Evolutionary conservation across 345 rosid genomes (phyloP).

Genomic region (Hirschfeldia incana): DNA sequence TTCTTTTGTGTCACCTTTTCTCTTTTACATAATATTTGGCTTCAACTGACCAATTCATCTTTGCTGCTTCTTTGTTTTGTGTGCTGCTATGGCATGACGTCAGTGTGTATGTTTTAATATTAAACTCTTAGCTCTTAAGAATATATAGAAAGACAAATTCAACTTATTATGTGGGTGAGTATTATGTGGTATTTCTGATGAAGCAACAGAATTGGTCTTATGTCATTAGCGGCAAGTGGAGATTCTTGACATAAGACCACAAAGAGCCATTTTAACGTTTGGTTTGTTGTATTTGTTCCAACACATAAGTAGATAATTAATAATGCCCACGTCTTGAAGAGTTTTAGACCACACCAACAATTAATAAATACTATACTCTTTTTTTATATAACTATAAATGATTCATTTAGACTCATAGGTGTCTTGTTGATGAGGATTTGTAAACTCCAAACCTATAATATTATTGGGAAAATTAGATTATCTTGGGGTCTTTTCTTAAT

Average conservation of each 20-base stretch:
- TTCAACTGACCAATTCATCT: slow-evolving; percentile 1
- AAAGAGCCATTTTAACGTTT: slow-evolving; percentile 26
- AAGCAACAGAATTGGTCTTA: slow-evolving; percentile 23
- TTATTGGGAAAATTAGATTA: background rate
- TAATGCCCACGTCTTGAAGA: slow-evolving; percentile 38
- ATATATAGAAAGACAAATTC: background rate
- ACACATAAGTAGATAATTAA: background rate
- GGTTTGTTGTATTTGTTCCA: slow-evolving; percentile 5
- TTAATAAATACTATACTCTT: background rate
- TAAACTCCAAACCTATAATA: background rate
- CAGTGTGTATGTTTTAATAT: background rate
- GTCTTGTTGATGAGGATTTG: background rate
- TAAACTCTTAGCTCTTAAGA: slow-evolving; percentile 14
- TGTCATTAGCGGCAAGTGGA: slow-evolving; percentile 33
- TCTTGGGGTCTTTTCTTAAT: background rate
- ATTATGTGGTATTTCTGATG: slow-evolving; percentile 22
- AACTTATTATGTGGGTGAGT: background rate
- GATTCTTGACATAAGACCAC: slow-evolving; percentile 27
- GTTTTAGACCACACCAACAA: slow-evolving; percentile 27
- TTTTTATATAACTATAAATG: background rate
- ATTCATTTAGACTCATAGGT: background rate
- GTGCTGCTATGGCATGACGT: slow-evolving; percentile 24
- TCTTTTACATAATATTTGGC: background rate
- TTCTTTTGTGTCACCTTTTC: background rate
- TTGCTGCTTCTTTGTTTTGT: slow-evolving; percentile 1